Conservation (phyloP, 768 basidiomycete species). For the Leucogyrophana mollusca region DNA sequence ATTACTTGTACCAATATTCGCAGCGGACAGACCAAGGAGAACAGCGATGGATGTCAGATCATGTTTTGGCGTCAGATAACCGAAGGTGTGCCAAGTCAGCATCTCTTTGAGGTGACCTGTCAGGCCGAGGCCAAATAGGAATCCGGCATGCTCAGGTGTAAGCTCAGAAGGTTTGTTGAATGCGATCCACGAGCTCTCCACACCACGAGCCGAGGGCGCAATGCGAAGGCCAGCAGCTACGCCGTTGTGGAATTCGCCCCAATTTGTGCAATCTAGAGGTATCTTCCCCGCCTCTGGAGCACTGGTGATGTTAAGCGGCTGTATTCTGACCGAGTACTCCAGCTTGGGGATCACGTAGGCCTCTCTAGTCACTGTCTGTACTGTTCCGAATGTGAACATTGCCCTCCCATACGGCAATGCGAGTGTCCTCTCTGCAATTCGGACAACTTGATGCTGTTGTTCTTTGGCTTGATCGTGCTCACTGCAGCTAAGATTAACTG, state of each 20-base stretch:
- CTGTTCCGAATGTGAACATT: conserved; percentile 87
- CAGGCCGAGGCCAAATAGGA: conserved; percentile 88
- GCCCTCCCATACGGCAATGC: conserved; percentile 88
- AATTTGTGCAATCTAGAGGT: conserved; percentile 66
- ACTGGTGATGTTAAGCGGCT: conserved; percentile 66
- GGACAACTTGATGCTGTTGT: conserved; percentile 76
- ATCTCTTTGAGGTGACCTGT: conserved; percentile 88
- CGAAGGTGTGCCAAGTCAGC: conserved; percentile 94
- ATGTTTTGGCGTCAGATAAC: conserved; percentile 93
- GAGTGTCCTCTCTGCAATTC: conserved; percentile 85
- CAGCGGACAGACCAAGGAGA: conserved; percentile 89
- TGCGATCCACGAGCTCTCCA: conserved; percentile 94
- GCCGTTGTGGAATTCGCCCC: conserved; percentile 99
- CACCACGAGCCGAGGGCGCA: conserved; percentile 64
- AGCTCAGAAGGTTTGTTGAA: conserved; percentile 93
- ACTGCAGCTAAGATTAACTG: conserved; percentile 38
- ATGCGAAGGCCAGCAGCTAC: conserved; percentile 90
- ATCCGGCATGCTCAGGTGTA: conserved; percentile 94
- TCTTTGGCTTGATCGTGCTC: conserved; percentile 88
- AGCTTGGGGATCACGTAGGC: conserved; percentile 78
- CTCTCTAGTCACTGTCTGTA: conserved; percentile 72
- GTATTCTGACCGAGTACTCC: conserved; percentile 71
- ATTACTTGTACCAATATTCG: conserved; percentile 83
- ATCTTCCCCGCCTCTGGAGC: conserved; percentile 74
- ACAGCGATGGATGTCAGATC: conserved; percentile 94